Evolutionary conservation across 2,329 filamentous ascomycete species (phyloP).

Genomic region (Calycina herbarum): DNA sequence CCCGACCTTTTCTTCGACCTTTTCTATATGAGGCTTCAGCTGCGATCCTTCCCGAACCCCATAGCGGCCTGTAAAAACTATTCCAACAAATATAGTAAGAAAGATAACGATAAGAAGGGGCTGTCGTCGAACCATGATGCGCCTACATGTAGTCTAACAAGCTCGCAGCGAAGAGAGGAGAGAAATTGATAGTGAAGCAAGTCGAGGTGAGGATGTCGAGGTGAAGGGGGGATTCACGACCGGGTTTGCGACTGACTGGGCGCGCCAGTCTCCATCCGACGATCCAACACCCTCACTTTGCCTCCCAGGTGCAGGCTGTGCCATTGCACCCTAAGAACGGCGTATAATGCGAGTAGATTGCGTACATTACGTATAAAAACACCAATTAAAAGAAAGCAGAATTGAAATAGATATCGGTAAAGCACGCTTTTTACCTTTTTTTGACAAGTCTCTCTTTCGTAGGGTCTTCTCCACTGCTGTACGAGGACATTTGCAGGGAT

Average conservation of each 20-base stretch:
- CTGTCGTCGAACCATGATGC: constrained; percentile 25
- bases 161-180: not conserved
- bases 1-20: constrained; percentile 22
- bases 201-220: not conserved
- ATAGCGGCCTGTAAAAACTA: constrained; percentile 25
- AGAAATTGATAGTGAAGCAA: not conserved
- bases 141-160: constrained; percentile 20
- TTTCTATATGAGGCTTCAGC: constrained; percentile 13
- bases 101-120: constrained; percentile 24
- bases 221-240: not conserved
- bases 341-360: not conserved
- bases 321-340: not conserved
- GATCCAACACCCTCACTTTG: not conserved
- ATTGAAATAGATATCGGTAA: too few species aligned
- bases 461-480: too few species aligned
- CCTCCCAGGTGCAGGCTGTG: not conserved
- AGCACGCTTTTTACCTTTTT: too few species aligned
- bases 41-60: constrained; percentile 14
- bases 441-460: too few species aligned
- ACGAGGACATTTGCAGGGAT: not conserved
- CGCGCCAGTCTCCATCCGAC: not conserved
- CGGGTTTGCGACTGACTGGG: constrained; percentile 1
- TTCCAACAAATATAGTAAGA: constrained; percentile 22
- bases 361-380: not conserved
- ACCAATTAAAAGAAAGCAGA: not conserved